phyloP scores from a whole-genome alignment of 1,284 basidiomycete genomes.

The Cystobasidiaceae sp. region DNA sequence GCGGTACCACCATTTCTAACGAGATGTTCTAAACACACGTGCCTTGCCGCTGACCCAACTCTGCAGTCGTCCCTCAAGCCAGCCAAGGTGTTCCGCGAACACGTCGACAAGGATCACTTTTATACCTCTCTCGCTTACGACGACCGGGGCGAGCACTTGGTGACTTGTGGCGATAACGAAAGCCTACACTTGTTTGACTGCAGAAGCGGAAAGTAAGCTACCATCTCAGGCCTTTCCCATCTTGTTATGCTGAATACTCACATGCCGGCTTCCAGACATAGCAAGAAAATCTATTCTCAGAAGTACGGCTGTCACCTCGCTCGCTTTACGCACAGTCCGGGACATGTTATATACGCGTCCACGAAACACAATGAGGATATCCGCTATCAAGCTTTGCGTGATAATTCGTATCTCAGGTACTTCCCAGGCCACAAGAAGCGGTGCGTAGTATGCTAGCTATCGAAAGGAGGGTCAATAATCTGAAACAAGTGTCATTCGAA shows the following conservation, averaged over 20 bases:
- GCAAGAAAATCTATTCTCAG: constrained; percentile 78
- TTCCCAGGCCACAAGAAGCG: constrained; percentile 86
- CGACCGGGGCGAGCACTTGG: constrained; percentile 74
- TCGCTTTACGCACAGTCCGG: constrained; percentile 85
- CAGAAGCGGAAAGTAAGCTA: constrained; percentile 86
- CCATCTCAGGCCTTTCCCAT: too few relatives aligned
- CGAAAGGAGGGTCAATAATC: too few relatives aligned
- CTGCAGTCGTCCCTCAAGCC: constrained; percentile 60
- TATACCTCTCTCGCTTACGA: constrained; percentile 85
- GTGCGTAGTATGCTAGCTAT: too few relatives aligned
- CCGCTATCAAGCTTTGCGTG: constrained; percentile 88
- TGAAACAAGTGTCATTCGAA: too few relatives aligned
- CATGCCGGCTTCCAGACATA: constrained; percentile 52
- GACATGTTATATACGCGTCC: constrained; percentile 80
- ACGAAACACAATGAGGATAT: constrained; percentile 89
- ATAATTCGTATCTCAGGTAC: constrained; percentile 93
- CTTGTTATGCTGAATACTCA: too few relatives aligned
- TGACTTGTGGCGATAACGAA: constrained; percentile 91
- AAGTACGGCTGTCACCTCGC: constrained; percentile 95
- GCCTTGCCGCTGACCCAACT: not conserved
- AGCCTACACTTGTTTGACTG: constrained; percentile 83
- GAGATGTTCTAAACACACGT: too few relatives aligned
- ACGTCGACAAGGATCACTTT: constrained; percentile 56
- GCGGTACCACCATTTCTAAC: not conserved
- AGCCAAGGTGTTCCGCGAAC: constrained; percentile 77